Evolutionary conservation across 305 asterid species (phyloP).

Genomic region (Fraxinus angustifolia): DNA sequence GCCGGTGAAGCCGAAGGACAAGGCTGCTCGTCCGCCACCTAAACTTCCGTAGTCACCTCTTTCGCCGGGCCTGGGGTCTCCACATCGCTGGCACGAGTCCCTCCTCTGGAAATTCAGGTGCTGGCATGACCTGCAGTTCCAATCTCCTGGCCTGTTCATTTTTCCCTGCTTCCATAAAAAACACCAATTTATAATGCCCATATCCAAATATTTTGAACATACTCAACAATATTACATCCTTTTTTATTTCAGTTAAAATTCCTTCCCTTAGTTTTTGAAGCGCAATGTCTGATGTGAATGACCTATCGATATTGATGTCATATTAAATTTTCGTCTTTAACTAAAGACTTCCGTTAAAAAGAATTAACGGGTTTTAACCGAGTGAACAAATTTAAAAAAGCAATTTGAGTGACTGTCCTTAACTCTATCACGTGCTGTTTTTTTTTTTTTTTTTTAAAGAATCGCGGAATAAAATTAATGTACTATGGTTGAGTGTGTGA

Average conservation of each 20-base stretch:
- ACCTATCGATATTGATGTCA: background rate
- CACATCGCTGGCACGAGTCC: conserved; percentile 92
- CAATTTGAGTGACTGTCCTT: background rate
- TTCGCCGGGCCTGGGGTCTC: conserved; percentile 73
- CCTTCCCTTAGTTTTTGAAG: background rate
- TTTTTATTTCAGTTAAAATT: background rate
- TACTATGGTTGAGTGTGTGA: background rate
- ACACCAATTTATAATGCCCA: background rate
- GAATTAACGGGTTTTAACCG: too few relatives aligned
- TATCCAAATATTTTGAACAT: too few relatives aligned
- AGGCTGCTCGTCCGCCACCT: conserved; percentile 42
- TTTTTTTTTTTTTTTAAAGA: background rate
- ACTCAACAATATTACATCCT: background rate
- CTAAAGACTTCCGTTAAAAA: too few relatives aligned
- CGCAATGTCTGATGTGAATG: background rate
- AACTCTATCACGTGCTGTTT: background rate
- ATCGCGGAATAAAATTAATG: too few relatives aligned
- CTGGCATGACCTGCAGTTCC: conserved; percentile 98
- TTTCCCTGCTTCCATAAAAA: conserved; percentile 7
- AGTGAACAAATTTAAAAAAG: too few relatives aligned
- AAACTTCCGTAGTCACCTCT: conserved; percentile 39
- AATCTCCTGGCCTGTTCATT: conserved; percentile 95
- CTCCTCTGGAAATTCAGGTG: conserved; percentile 92
- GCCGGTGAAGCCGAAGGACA: conserved; percentile 56
- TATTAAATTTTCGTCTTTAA: too few relatives aligned